Conservation (phyloP, 23 red algal species). For the Pyropia haitanensis region DNA sequence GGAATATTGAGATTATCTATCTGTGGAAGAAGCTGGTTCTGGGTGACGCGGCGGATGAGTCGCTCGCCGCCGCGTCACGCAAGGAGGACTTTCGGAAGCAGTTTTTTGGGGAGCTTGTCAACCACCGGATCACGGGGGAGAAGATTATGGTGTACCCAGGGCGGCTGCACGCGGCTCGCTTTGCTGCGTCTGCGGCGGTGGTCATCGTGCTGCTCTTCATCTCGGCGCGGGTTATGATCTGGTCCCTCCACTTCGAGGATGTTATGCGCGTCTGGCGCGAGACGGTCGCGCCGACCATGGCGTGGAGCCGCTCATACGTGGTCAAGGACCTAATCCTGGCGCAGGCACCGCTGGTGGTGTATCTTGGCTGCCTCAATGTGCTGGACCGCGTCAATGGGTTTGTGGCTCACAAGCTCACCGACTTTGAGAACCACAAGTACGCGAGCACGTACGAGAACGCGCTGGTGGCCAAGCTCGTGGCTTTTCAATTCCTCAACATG, state of each 20-base stretch:
- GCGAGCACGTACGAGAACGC: slow-evolving; percentile 66
- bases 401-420: slow-evolving; percentile 51
- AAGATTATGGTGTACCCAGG: slow-evolving; percentile 62
- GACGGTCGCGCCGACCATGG: slow-evolving; percentile 24
- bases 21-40: slow-evolving; percentile 65
- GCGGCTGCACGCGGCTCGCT: slow-evolving; percentile 22
- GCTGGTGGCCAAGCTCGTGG: slow-evolving; percentile 72
- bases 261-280: slow-evolving; percentile 38
- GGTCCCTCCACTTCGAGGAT: slow-evolving; percentile 55
- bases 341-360: slow-evolving; percentile 51
- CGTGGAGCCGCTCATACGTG: slow-evolving; percentile 44
- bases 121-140: slow-evolving; percentile 64
- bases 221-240: slow-evolving; percentile 55
- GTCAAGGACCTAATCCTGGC: slow-evolving; percentile 52
- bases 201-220: slow-evolving; percentile 38
- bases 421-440: slow-evolving; percentile 82
- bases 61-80: slow-evolving; percentile 43
- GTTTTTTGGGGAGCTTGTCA: slow-evolving; percentile 55
- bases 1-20: slow-evolving; percentile 64
- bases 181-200: slow-evolving; percentile 21
- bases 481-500: slow-evolving; percentile 81
- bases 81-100: slow-evolving; percentile 63
- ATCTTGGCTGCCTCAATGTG: slow-evolving; percentile 52
- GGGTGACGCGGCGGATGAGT: slow-evolving; percentile 62
- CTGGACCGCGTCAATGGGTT: slow-evolving; percentile 39